A percentile compares a stretch with the other conserved stretches of the same genome.
Conservation (phyloP, 257 asterid species). For the Misopates orontium region DNA sequence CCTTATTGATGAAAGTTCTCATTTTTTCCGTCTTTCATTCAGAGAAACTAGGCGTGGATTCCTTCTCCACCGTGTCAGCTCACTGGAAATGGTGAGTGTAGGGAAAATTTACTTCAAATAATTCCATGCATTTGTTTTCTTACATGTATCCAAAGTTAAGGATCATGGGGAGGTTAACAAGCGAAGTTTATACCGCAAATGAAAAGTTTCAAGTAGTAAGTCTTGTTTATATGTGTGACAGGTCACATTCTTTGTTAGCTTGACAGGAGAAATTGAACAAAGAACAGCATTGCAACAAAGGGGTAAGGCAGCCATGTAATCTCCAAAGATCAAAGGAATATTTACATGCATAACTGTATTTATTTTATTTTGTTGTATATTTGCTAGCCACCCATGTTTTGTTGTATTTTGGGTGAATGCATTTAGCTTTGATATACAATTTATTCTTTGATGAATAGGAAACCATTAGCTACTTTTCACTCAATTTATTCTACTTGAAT, state of each 20-base stretch:
- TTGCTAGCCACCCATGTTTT: neutral
- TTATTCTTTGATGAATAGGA: neutral
- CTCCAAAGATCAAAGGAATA: no score
- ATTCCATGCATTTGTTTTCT: neutral
- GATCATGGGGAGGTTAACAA: neutral
- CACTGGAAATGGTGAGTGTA: constrained; percentile 56
- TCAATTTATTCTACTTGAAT: no score
- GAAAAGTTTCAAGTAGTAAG: neutral
- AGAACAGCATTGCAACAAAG: constrained; percentile 41
- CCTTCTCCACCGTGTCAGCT: constrained; percentile 52
- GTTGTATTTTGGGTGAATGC: neutral
- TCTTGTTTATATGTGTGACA: constrained; percentile 19
- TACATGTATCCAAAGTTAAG: neutral
- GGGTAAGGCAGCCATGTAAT: constrained; percentile 55
- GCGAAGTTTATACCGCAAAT: neutral
- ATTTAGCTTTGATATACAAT: neutral
- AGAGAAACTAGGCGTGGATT: constrained; percentile 47
- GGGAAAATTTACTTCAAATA: neutral
- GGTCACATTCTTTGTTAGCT: constrained; percentile 49
- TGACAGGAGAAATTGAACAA: constrained; percentile 53
- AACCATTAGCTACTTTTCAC: no score
- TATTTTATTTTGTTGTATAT: neutral
- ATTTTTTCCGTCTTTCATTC: constrained; percentile 5
- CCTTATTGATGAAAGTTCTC: neutral
- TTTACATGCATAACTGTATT: no score